Evolutionary conservation across 331 rosid species (phyloP), one percentile per base, ranked within the genome.

Genomic region (Telfairia occidentalis): DNA sequence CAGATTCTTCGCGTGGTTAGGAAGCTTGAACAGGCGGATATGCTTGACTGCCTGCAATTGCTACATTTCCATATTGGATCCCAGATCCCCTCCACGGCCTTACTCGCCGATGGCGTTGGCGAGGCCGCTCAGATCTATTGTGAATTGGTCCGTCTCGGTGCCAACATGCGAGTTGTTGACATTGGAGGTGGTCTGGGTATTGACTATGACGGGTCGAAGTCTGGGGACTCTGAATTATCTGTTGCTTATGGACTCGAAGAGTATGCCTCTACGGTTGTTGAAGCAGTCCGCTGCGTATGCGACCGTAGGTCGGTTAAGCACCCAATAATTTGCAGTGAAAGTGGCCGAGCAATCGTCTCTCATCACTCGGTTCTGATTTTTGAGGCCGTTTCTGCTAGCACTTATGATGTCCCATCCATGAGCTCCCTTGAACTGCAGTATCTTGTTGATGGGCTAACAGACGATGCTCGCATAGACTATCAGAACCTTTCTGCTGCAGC

Each of bases 11-110:
- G 89, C 9, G 93, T 95, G n/a, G 96, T 89, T 78, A 86, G 79
- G 83, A 95, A 86, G 84, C 96, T 95, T 10, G 87, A 86, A 49
- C 89, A 81, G 26, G 78, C 45, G 2, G 92, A 80, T 12, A 89
- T 95, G 99, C 96, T 95, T 37, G 97, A 95, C 74, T 92, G 97
- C 60, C 83, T 95, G 19, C 96, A 90, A 76, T 46, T 95, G 82
- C 82, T 95, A 83, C 99, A 95, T 90, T 95, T 95, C 42, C 99
- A 95, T 67, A 95, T 95, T n/a, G 99, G 99, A 6, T 95, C 99
- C 28, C 97, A 91, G 78, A 90, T 95, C 65, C 99, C 99, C 0
- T 61, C 97, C 0, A 92, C 97, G 18, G 54, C 85, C 29, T 82
- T 95, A 85, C 90, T 95, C 1, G 81, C 93, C 0, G 97, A 90